Percentiles rank a stretch among this genome's conserved stretches.
These are phyloP conservation scores for Achaetomiella virescens DNA, from an alignment of 495 filamentous ascomycete species.

Conservation along the genomic window DNA sequence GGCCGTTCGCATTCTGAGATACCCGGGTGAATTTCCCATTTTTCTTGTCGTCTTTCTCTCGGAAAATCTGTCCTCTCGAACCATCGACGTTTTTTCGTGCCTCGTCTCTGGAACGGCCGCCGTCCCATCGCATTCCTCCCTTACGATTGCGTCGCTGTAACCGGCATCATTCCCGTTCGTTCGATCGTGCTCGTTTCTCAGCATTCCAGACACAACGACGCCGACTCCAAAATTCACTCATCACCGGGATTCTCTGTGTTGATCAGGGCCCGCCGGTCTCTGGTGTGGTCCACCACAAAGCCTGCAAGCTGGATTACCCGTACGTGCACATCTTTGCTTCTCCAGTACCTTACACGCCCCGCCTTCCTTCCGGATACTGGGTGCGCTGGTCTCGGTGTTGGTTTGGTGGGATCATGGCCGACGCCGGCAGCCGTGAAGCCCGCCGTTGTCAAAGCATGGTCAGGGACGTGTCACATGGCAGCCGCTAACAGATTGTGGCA, in stretches of 20 bases:
- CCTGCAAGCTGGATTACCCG: conserved; percentile 28
- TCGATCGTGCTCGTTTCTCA: too few species aligned
- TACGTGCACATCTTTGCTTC: conserved; percentile 16
- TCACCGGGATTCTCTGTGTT: conserved; percentile 3
- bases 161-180: too few species aligned
- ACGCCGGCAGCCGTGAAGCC: background rate
- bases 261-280: conserved; percentile 29
- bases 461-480: conserved; percentile 19
- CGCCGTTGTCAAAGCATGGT: background rate
- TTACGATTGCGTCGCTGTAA: too few species aligned
- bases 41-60: background rate
- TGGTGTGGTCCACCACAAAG: conserved; percentile 26
- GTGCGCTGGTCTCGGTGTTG: background rate
- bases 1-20: background rate
- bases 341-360: too few species aligned
- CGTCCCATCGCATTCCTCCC: too few species aligned
- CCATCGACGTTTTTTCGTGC: too few species aligned
- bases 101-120: too few species aligned
- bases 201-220: background rate
- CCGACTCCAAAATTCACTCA: background rate
- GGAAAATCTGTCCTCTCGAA: too few species aligned
- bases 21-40: background rate
- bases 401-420: background rate
- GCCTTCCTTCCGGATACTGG: background rate
- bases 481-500: conserved; percentile 29